A percentile compares a stretch with the other conserved stretches of the same genome.
Conservation (phyloP, 306 rosid genomes). For the Biancaea sappan region DNA sequence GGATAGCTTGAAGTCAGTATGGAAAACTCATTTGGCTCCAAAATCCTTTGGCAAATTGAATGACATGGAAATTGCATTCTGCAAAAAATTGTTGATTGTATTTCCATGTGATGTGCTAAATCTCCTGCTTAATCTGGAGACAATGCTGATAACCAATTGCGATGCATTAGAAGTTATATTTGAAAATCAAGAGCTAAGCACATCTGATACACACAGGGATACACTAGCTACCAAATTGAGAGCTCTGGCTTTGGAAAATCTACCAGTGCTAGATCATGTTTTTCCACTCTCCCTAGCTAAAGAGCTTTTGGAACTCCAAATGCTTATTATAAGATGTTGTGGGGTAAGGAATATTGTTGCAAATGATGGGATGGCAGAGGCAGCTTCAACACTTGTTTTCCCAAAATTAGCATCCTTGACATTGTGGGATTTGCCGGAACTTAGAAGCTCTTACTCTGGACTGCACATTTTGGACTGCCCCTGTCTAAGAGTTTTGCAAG, state of each 20-base stretch:
- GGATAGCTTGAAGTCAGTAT: constrained; percentile 18
- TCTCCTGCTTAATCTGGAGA: not conserved
- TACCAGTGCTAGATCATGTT: constrained; percentile 8
- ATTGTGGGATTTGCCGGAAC: not conserved
- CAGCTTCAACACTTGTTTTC: not conserved
- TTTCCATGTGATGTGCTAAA: not conserved
- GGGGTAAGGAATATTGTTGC: not conserved
- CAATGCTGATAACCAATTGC: not conserved
- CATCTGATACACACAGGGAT: not conserved
- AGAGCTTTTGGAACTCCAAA: constrained; percentile 15
- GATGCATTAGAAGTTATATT: not conserved
- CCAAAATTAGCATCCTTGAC: not conserved
- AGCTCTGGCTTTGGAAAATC: not conserved
- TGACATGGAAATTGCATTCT: not conserved
- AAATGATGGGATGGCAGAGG: not conserved
- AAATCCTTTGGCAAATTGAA: not conserved
- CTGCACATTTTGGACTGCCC: not conserved
- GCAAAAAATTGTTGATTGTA: not conserved
- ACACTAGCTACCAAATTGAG: not conserved
- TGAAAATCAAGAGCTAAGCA: not conserved
- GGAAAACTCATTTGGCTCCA: not conserved
- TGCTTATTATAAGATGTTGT: not conserved
- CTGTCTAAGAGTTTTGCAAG: not conserved
- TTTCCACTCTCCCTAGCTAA: constrained; percentile 18
- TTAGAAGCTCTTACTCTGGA: constrained; percentile 7